Base-by-base conservation (phyloP, 805 yeast genomes). In the Cyberlindnera samutprakarnensis region DNA sequence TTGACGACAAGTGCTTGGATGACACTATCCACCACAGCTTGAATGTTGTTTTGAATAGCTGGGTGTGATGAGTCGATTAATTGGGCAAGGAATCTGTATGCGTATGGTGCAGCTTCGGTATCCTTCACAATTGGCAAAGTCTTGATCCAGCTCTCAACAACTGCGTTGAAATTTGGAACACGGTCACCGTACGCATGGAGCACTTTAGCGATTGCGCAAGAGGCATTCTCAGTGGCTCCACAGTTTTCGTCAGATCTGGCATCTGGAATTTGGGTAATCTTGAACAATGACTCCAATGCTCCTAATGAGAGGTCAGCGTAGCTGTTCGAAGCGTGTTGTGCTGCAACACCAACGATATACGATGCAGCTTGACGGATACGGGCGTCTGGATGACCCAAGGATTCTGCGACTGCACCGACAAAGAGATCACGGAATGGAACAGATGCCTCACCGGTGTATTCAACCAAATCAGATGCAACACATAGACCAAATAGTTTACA, bases 321-420 rank as follows among this genome's bases (percentile, higher is more conserved):
- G 3, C 63, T 52, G 4, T 59, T 54, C 11, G 90, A 86, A 7
- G 95, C 94, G 43, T 68, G 65, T 54, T 82, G 87, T 3, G 95
- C 95, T 38, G 92, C 80, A 15, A 74, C 77, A 18, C 98, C 97
- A 35, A 88, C 73, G 23, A 83, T 73, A 47, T 78, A 80, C 1
- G 92, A 75, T 3, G 95, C 88, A 10, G 85, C 84, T 62, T 92
- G 96, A 46, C 96, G 79, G 23, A 88, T 67, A 5, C 76, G 66
- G 4, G 94, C 75, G 31, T 75, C 75, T 7, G 83, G 63, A 10
- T 79, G 70, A 3, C 77, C 67, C 30, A 88, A 60, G 2, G 81
- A 69, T 33, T 75, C 79, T n/a, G 77, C 78, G 20, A 86, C 64
- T 21, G 72, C 73, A 39, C 65, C 66, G 33, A 79, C 56, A 53